A percentile compares a stretch with the other conserved stretches of the same genome.
Evolutionary conservation across 2,329 filamentous ascomycete species (phyloP).

Genomic region (Talaromyces amestolkiae): DNA sequence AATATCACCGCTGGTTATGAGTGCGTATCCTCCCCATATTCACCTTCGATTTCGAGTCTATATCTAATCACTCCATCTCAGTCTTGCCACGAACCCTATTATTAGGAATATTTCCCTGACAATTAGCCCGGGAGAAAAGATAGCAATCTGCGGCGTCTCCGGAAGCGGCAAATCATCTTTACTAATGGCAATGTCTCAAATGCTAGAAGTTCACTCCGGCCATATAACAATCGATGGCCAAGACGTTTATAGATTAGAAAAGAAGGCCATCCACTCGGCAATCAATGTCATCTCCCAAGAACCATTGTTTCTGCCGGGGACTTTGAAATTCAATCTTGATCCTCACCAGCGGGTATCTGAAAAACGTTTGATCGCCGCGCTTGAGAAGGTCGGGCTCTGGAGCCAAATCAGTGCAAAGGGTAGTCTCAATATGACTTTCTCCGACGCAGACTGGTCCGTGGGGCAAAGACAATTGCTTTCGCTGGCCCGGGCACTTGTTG

Average conservation of each 20-base stretch:
- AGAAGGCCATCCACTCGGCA: constrained; percentile 24
- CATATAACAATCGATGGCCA: constrained; percentile 44
- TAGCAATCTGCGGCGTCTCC: constrained; percentile 42
- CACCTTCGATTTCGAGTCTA: neutral
- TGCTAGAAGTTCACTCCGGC: constrained; percentile 41
- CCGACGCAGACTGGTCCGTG: constrained; percentile 50
- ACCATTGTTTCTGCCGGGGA: neutral
- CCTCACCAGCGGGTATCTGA: neutral
- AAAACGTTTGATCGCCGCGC: constrained; percentile 32
- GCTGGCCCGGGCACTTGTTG: constrained; percentile 58
- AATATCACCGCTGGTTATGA: constrained; percentile 46
- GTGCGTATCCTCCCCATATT: constrained; percentile 24
- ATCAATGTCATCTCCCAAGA: constrained; percentile 63
- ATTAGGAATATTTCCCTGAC: constrained; percentile 30
- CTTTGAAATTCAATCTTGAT: neutral
- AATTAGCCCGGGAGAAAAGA: constrained; percentile 33
- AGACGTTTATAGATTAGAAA: constrained; percentile 33
- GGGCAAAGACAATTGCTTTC: constrained; percentile 66
- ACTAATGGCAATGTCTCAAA: constrained; percentile 41
- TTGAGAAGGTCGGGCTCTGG: constrained; percentile 39
- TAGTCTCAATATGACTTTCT: constrained; percentile 42
- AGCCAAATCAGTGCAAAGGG: constrained; percentile 33
- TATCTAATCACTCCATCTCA: neutral
- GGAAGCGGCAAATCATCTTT: constrained; percentile 41
- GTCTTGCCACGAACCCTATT: constrained; percentile 38